A percentile compares a stretch with the other conserved stretches of the same genome.
Conservation (phyloP, 169 alveolate genomes). For the Toxoplasma gondii region DNA sequence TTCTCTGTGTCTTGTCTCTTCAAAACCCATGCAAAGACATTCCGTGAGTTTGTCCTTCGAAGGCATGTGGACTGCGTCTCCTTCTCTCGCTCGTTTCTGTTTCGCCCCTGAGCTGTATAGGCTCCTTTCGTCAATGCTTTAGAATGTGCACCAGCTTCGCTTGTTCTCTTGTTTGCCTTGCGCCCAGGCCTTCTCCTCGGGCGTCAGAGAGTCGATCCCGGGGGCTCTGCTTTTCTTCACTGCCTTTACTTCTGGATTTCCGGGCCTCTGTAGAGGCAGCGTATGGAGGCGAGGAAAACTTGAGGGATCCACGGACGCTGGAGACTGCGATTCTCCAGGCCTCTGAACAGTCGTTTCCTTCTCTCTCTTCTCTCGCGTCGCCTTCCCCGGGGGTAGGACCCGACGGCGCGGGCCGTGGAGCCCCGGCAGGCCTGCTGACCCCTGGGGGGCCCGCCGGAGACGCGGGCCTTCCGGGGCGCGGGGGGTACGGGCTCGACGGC, state of each 20-base stretch:
- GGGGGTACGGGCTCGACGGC: not conserved
- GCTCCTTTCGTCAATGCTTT: too few relatives aligned
- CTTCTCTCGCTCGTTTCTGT: too few relatives aligned
- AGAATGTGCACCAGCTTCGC: too few relatives aligned
- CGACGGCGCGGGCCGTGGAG: too few relatives aligned
- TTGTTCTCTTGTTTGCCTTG: not conserved
- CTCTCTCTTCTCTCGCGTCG: not conserved
- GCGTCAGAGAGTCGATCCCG: not conserved
- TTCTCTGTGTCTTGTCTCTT: too few relatives aligned
- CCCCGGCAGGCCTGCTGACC: too few relatives aligned
- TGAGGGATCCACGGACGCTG: constrained; percentile 20
- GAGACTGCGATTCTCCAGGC: constrained; percentile 35
- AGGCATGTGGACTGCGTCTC: too few relatives aligned
- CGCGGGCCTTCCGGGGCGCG: not conserved
- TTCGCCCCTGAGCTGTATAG: too few relatives aligned
- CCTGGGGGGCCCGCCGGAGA: not conserved
- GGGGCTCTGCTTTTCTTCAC: not conserved
- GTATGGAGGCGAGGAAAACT: not conserved
- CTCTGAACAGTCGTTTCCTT: not conserved
- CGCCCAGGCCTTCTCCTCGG: not conserved
- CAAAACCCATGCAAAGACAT: too few relatives aligned
- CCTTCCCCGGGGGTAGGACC: not conserved
- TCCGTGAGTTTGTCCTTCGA: too few relatives aligned
- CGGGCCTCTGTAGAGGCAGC: constrained; percentile 17
- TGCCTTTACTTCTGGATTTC: not conserved